Base-by-base conservation (phyloP, 805 yeast species). In the Saccharomyces kudriavzevii region DNA sequence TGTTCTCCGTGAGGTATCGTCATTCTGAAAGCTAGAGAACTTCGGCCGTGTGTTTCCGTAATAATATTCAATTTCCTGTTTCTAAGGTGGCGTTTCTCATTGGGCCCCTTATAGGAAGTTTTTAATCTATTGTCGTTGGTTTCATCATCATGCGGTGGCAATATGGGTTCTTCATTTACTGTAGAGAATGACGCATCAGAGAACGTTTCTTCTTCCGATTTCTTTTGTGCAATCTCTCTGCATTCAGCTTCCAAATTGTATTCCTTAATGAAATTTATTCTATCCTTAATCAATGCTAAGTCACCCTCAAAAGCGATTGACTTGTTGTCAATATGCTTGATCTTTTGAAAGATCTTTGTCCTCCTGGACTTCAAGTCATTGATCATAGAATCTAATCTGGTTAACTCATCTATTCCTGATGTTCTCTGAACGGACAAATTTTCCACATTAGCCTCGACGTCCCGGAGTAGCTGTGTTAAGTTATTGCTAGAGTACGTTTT, bases 371-470 rank as follows among this genome's bases (percentile, higher is more conserved):
- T 76, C 40, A 84, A 62, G 58, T 73, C 74, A 31, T 73, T 70
- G 29, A 84, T 79, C 57, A 80, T 75, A 40, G 61, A 63, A 62
- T 84, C 87, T 47, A 83, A 74, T 54, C 82, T 87, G 50, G 70
- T 67, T 40, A 83, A 79, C 59, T 83, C 87, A 58, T 70, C 72
- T 2, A 85, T 74, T 0, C 84, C 80, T 49, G 82, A 63, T 9
- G 80, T 80, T 63, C 83, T 82, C 40, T 83, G 74, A 30, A 84
- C 74, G 57, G 80, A 83, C 55, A 81, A 65, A 22, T 78, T 66
- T 49, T 79, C 82, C 58, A 35, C 11, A 17, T 35, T 35, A 17
- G 13, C 8, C 17, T 35, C 11, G 13, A 35, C 43, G 5, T 35
- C 22, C 24, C 17, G 24, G 10, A 35, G 43, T 8, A 35, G 20